Percentiles rank a stretch among this genome's conserved stretches.
These are phyloP conservation scores for Globisporangium cederbergense DNA, from an alignment of 352 stramenopile species.

Conservation along the genomic window DNA sequence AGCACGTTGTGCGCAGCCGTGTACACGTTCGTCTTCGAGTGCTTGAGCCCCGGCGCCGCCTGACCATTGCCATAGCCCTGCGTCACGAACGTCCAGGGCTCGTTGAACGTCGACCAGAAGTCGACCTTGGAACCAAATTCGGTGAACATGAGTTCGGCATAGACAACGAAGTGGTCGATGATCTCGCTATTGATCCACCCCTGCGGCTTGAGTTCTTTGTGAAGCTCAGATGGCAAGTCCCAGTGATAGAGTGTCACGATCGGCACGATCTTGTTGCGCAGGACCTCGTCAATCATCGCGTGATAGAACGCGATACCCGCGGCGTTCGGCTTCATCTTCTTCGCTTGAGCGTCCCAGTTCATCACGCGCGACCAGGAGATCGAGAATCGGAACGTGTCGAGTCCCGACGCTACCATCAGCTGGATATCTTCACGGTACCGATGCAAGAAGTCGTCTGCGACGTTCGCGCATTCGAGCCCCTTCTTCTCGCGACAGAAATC, in stretches of 20 bases:
- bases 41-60: conserved; percentile 31
- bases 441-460: conserved; percentile 93
- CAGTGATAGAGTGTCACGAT: conserved; percentile 96
- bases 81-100: conserved; percentile 73
- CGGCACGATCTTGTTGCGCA: conserved; percentile 77
- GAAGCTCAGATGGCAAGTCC: conserved; percentile 89
- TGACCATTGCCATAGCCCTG: conserved; percentile 54
- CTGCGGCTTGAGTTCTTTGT: conserved; percentile 69
- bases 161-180: conserved; percentile 87
- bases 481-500: conserved; percentile 74
- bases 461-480: conserved; percentile 76
- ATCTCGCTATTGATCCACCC: conserved; percentile 69
- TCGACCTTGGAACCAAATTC: conserved; percentile 90
- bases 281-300: conserved; percentile 84
- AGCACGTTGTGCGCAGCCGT: conserved; percentile 84
- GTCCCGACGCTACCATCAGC: conserved; percentile 86
- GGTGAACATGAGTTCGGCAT: conserved; percentile 87
- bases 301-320: conserved; percentile 93
- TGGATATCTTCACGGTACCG: conserved; percentile 87
- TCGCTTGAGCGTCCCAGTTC: conserved; percentile 52
- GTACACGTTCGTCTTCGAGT: conserved; percentile 40
- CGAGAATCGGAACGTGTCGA: conserved; percentile 93
- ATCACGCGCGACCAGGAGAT: conserved; percentile 91
- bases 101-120: conserved; percentile 94
- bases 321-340: conserved; percentile 67